Base-by-base conservation (phyloP, 1,284 basidiomycete genomes). In the Pholiota adiposa region DNA sequence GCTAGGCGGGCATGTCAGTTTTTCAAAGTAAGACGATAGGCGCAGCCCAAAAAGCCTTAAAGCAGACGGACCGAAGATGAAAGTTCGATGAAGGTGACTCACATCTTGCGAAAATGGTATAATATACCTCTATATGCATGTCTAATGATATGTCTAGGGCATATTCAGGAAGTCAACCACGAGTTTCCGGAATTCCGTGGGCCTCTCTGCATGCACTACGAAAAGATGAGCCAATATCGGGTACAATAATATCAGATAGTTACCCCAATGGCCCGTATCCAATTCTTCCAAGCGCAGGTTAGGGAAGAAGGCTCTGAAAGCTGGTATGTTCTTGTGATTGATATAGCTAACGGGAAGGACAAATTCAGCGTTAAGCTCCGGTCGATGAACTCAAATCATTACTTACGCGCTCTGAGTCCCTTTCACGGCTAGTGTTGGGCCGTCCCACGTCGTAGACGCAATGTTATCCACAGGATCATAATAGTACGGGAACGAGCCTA, bases 401-500 rank as follows among this genome's bases (percentile, higher is more conserved):
- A 75, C 84, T 67, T 61, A 90, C 86, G 83, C 84, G 85, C 89
- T 93, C 75, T 85, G 87, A 25, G 76, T 75, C 1, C 94, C 94
- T 70, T 94, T 95, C 64, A 96, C 81, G 63, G 94, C 91, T 9
- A 96, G 72, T 0, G 89, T 83, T 48, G 77, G 78, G 0, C 89
- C 88, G 5, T 81, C 70, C 84, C 87, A 95, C 3, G 63, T 75
- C 3, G 54, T 55, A 3, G 63, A 54, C 11, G 58, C 63, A 11
- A 44, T 59, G 19, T 60, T 54, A 1, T 60, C 57, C n/a, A 44
- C 58, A 7, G 56, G 50, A 9, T 65, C 54, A 36, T 65, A 60
- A 19, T 75, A 77, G 64, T 87, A 88, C 0, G 93, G 93, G 67
- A 96, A 96, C 5, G 81, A 81, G 2, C 92, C 94, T 3, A 96